Conservation (phyloP, 2,329 filamentous ascomycete genomes). For the Microcyclosporella mali region DNA sequence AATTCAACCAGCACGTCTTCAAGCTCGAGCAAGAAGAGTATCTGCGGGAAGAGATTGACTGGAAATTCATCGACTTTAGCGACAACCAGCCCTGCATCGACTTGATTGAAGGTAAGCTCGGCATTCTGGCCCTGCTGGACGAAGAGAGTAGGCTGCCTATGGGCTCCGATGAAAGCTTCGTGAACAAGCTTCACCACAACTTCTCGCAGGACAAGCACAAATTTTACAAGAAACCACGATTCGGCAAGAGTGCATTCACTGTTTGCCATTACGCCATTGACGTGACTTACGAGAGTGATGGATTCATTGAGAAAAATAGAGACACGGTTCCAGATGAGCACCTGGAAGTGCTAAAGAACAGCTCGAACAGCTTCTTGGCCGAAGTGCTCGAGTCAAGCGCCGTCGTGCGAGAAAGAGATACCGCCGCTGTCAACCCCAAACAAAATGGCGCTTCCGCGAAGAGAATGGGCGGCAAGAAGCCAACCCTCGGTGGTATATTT, state of each 20-base stretch:
- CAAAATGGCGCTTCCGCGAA: conserved; percentile 67
- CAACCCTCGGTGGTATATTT: conserved; percentile 96
- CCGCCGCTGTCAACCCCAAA: conserved; percentile 55
- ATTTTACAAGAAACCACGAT: conserved; percentile 97
- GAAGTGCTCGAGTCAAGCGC: conserved; percentile 81
- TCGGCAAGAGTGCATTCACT: conserved; percentile 94
- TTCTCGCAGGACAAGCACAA: conserved; percentile 85
- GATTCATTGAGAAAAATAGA: conserved; percentile 98
- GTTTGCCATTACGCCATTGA: conserved; percentile 98
- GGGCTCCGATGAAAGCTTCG: conserved; percentile 95
- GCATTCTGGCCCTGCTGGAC: conserved; percentile 83
- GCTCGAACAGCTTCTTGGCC: conserved; percentile 76
- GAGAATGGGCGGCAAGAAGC: conserved; percentile 90
- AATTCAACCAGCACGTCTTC: conserved; percentile 99
- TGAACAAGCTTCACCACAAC: conserved; percentile 92
- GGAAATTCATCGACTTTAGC: conserved; percentile 99
- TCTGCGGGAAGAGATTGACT: conserved; percentile 90
- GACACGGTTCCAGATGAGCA: conserved; percentile 98
- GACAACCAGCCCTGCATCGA: conserved; percentile 99
- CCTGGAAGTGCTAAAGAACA: conserved; percentile 82
- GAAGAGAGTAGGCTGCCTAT: conserved; percentile 95
- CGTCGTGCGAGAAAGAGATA: conserved; percentile 84
- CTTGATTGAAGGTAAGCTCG: conserved; percentile 92
- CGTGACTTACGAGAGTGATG: conserved; percentile 97
- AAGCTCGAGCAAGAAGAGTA: conserved; percentile 99